Base-by-base conservation (phyloP, 2,329 filamentous ascomycete species). In the Hymenoscyphus linearis region DNA sequence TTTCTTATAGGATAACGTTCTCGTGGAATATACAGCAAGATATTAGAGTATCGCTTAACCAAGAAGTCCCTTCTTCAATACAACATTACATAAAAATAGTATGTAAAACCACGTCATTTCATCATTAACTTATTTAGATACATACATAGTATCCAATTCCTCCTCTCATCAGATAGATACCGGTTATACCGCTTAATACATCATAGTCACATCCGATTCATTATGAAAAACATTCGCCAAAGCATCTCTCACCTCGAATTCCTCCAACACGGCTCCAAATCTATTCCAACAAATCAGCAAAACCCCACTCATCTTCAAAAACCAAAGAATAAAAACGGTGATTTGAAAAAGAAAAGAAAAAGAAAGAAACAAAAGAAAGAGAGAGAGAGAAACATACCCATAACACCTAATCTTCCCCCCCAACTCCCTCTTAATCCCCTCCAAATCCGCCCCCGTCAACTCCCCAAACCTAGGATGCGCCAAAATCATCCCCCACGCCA, bases 401-500 rank as follows among this genome's bases (percentile, higher is more conserved):
- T 97, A 97, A 74, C 95, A 98, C 65, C 92, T 84, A 62, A 96
- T 86, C 76, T 96, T 97, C 60, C 82, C 82, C 68, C 84, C 79
- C 60, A 98, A 80, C 61, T 91, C 89, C 57, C 87, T 85, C 57
- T 89, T 86, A 66, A 97, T 80, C 64, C 79, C 82, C 68, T 82
- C 80, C 67, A 96, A 85, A 70, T 97, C 91, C 44, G 84, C 81
- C 57, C 77, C 75, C 16, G 79, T 84, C 66, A 97, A 76, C 67
- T 88, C 85, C 4, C 73, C 72, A 65, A 93, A 85, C 64, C 88
- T 80, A 40, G 88, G 84, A 74, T 95, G 87, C 53, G 80, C 82
- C 64, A 91, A 78, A 56, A 98, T 82, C 76, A 90, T 89, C 56
- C 91, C 89, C 85, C 95, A 93, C 0, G 93, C 93, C 91, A 96